Conservation (phyloP, 352 stramenopile species). For the Globisporangium ultimum region DNA sequence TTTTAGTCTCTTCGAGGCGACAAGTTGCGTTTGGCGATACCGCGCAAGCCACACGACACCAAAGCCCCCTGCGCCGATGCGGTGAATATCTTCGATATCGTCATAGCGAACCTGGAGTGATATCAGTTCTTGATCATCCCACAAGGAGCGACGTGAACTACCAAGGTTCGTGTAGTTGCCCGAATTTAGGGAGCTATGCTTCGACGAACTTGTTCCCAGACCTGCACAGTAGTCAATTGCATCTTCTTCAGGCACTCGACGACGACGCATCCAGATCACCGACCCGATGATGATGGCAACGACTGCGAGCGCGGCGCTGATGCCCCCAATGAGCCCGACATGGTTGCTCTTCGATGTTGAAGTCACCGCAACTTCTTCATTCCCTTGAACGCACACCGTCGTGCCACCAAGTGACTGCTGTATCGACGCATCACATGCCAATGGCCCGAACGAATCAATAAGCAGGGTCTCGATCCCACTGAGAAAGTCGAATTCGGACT, state of each 20-base stretch:
- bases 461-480: conserved; percentile 5
- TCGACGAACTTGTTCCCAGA: not conserved
- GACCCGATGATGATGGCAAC: not conserved
- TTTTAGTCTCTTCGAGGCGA: conserved; percentile 52
- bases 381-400: conserved; percentile 2
- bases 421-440: not conserved
- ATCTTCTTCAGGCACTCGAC: not conserved
- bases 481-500: conserved; percentile 10
- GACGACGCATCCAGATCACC: conserved; percentile 8
- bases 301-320: conserved; percentile 2
- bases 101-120: conserved; percentile 42
- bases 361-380: not conserved
- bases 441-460: conserved; percentile 9
- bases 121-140: conserved; percentile 54
- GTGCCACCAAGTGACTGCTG: conserved; percentile 4
- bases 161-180: conserved; percentile 10
- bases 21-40: conserved; percentile 31
- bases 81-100: conserved; percentile 44
- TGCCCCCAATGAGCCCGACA: conserved; percentile 1
- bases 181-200: conserved; percentile 2
- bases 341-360: not conserved
- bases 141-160: conserved; percentile 24
- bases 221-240: conserved; percentile 3
- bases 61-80: conserved; percentile 44
- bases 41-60: conserved; percentile 44